Evolutionary conservation across 345 rosid species (phyloP).

Genomic region (Lagerstroemia speciosa): DNA sequence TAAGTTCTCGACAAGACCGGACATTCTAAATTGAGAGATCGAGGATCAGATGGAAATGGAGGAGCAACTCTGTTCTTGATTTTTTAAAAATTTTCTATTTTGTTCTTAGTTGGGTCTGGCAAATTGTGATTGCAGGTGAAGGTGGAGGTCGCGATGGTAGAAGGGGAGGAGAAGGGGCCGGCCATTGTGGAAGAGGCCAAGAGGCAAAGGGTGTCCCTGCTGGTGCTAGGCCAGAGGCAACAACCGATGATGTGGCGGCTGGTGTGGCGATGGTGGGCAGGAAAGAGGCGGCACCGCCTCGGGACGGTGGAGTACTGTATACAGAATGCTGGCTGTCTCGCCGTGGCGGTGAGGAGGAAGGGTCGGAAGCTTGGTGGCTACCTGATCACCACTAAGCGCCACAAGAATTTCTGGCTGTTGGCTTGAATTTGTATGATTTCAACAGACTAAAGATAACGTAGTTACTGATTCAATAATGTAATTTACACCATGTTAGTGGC

Average conservation of each 20-base stretch:
- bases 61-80: no score
- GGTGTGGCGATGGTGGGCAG: conserved; percentile 38
- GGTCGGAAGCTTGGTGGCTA: conserved; percentile 71
- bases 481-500: no score
- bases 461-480: no score
- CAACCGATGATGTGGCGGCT: conserved; percentile 48
- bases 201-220: conserved; percentile 41
- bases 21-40: no score
- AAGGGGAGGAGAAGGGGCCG: conserved; percentile 66
- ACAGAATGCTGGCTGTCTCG: conserved; percentile 74
- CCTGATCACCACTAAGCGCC: conserved; percentile 86
- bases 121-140: conserved; percentile 27
- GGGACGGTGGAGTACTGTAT: conserved; percentile 62
- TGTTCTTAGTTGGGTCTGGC: no score
- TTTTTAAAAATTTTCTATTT: no score
- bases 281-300: conserved; percentile 22
- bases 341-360: conserved; percentile 75
- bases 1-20: not conserved
- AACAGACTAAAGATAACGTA: no score
- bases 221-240: conserved; percentile 72
- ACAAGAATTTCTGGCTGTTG: conserved; percentile 84
- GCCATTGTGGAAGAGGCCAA: conserved; percentile 74
- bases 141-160: conserved; percentile 43
- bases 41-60: no score
- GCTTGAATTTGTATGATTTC: conserved; percentile 27